Base-by-base conservation (phyloP, 2,329 filamentous ascomycete genomes). In the Magnaporthiopsis rhizophila region DNA sequence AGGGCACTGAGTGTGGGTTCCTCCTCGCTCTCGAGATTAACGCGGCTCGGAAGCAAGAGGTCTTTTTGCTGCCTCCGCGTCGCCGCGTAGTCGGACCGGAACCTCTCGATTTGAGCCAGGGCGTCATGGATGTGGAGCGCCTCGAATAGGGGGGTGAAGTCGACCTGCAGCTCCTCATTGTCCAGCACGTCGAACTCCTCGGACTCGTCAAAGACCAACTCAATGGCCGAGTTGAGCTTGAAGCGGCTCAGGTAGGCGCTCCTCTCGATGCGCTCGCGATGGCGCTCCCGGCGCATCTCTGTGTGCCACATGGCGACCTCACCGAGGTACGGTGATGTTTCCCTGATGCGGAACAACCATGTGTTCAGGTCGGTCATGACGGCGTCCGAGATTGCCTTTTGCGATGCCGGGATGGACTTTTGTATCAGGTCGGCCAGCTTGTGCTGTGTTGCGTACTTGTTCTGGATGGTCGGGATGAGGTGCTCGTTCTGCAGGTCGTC, bases 241-340 rank as follows among this genome's bases (percentile, higher is more conserved):
- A 97, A 97, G 69, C 90, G 89, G 45, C 83, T 82, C 58, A 98
- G 80, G 68, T 90, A 92, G 0, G 86, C 80, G 66, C 92, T 87
- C 26, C 86, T 83, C 68, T 96, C 90, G 11, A 89, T 85, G 26
- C 95, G 86, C 71, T 96, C 89, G 73, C 92, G 90, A 72, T 96
- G 92, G 62, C 94, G 85, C 30, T 87, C 86, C 67, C 94, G 86
- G 59, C 95, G 87, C 73, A 96, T 85, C 70, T 97, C 90, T 0
- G 95, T 99, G 72, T 98, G 92, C 72, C 96, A 98, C 73, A 99
- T 96, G 4, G 95, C 93, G 8, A 99, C 91, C 74, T 99, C 95
- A 5, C 95, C 95, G 9, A 99, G 79, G 68, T 97, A 97, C 70
- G 97, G 94, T 1, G 95, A 97, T 24, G 92, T 96, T 75, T 99